Conservation (phyloP, 2,329 filamentous ascomycete genomes). For the Epichloe festucae region DNA sequence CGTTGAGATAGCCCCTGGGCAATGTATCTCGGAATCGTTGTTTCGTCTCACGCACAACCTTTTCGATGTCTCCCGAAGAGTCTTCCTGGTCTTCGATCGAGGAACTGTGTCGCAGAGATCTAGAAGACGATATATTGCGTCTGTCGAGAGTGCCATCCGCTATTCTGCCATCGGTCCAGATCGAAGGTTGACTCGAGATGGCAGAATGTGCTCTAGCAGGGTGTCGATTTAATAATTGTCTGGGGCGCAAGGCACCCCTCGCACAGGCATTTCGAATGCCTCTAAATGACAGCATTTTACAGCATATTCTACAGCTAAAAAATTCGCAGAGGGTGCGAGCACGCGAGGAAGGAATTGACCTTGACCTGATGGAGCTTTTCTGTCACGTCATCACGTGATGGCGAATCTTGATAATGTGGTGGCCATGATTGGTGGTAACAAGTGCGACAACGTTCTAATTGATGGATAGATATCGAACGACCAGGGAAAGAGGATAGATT, state of each 20-base stretch:
- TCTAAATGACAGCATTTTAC: conserved; percentile 21
- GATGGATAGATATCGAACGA: too few species aligned
- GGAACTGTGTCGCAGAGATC: conserved; percentile 11
- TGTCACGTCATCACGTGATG: conserved; percentile 18
- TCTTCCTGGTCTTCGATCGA: background rate
- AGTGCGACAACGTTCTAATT: background rate
- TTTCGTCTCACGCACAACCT: conserved; percentile 55
- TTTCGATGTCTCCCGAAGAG: conserved; percentile 35
- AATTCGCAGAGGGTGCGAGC: conserved; percentile 2
- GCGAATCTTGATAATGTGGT: conserved; percentile 6
- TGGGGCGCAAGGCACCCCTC: conserved; percentile 12
- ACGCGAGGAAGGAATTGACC: background rate
- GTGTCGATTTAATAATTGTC: conserved; percentile 3
- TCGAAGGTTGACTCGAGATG: background rate
- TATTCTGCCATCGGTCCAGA: background rate
- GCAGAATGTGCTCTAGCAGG: background rate
- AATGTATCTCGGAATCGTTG: conserved; percentile 66
- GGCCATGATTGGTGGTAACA: conserved; percentile 6
- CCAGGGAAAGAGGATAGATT: too few species aligned
- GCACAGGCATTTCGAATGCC: conserved; percentile 21
- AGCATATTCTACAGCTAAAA: conserved; percentile 7
- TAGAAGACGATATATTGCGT: conserved; percentile 19
- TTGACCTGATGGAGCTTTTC: conserved; percentile 12
- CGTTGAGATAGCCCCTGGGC: conserved; percentile 55
- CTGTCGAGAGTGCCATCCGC: background rate